Evolutionary conservation across 345 rosid genomes (phyloP).

Genomic region (Salix suchowensis): DNA sequence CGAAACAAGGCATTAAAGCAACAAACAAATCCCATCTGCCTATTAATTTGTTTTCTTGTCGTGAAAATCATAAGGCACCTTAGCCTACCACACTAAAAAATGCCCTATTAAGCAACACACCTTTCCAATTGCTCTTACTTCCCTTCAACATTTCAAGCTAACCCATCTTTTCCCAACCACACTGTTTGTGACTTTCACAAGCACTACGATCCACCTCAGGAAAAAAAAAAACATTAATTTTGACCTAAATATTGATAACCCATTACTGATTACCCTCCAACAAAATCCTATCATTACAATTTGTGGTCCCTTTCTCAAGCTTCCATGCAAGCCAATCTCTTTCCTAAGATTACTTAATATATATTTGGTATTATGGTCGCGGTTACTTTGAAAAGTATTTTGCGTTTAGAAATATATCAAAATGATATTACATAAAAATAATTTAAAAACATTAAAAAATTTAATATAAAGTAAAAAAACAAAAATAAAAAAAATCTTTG

Average conservation of each 20-base stretch:
- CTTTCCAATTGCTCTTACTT: not conserved
- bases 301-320: not conserved
- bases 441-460: too few relatives aligned
- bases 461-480: too few relatives aligned
- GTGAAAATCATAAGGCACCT: not conserved
- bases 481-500: too few relatives aligned
- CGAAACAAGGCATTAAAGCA: not conserved
- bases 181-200: not conserved
- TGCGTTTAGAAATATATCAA: too few relatives aligned
- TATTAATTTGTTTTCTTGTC: not conserved
- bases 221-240: not conserved
- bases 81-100: not conserved
- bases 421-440: too few relatives aligned
- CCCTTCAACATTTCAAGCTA: not conserved
- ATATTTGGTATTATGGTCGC: too few relatives aligned
- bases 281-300: not conserved
- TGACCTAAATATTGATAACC: not conserved
- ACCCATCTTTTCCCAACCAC: constrained; percentile 8
- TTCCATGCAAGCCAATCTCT: not conserved
- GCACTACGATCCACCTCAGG: not conserved
- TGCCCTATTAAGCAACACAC: not conserved
- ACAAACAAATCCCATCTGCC: not conserved
- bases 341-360: not conserved
- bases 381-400: too few relatives aligned
- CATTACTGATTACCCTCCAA: not conserved